Conservation (phyloP, 2,329 filamentous ascomycete genomes). For the Parastagonospora avenae region DNA sequence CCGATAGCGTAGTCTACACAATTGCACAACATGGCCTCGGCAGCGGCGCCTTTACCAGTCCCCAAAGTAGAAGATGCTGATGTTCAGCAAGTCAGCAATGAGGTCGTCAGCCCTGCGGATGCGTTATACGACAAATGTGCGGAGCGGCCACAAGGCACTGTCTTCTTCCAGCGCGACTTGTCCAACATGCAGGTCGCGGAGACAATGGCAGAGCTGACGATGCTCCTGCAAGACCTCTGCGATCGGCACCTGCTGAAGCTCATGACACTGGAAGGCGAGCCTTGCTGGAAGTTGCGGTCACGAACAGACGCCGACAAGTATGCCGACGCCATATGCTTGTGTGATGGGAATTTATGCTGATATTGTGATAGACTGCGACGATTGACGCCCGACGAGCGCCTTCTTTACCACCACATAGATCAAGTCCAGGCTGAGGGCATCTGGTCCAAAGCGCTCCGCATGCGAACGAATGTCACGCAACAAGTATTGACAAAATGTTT, state of each 20-base stretch:
- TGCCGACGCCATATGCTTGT: slow-evolving; percentile 1
- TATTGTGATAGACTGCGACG: slow-evolving; percentile 42
- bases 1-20: slow-evolving; percentile 14
- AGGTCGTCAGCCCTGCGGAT: slow-evolving; percentile 30
- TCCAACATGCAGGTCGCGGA: slow-evolving; percentile 44
- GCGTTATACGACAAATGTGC: slow-evolving; percentile 48
- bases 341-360: slow-evolving; percentile 10
- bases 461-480: slow-evolving; percentile 80
- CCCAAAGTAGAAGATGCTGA: slow-evolving; percentile 25
- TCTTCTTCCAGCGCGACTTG: slow-evolving; percentile 49
- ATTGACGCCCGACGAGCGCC: slow-evolving; percentile 71
- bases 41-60: slow-evolving; percentile 19
- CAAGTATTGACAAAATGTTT: slow-evolving; percentile 79
- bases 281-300: slow-evolving; percentile 45
- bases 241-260: slow-evolving; percentile 46
- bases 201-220: slow-evolving; percentile 38
- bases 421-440: slow-evolving; percentile 82
- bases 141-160: slow-evolving; percentile 37
- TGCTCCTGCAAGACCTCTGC: slow-evolving; percentile 40
- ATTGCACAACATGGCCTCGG: slow-evolving; percentile 27
- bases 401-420: slow-evolving; percentile 90
- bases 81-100: slow-evolving; percentile 9
- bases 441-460: slow-evolving; percentile 86
- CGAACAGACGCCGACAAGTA: slow-evolving; percentile 46
- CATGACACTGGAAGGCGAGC: slow-evolving; percentile 42